These are phyloP conservation scores for Dianthus caryophyllus DNA, from an alignment of 148 eudicot genomes.

Conservation along the genomic window DNA sequence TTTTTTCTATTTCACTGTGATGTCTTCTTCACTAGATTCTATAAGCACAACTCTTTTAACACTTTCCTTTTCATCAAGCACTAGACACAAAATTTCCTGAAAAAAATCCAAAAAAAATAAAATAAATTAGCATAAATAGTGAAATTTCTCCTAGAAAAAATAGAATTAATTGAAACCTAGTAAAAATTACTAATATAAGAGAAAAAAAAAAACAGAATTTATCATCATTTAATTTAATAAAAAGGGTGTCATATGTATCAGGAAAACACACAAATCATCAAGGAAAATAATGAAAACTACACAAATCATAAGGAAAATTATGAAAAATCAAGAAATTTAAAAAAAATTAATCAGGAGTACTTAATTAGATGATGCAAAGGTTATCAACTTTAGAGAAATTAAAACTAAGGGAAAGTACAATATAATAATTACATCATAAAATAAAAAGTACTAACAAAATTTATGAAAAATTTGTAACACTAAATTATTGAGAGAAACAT, in stretches of 20 bases:
- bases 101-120: neutral
- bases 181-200: too few relatives aligned
- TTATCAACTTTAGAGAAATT: neutral
- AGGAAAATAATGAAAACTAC: neutral
- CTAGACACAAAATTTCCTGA: neutral
- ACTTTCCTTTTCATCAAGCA: slow-evolving; percentile 6
- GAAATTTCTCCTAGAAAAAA: too few relatives aligned
- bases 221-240: too few relatives aligned
- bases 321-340: too few relatives aligned
- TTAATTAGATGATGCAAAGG: neutral
- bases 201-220: too few relatives aligned
- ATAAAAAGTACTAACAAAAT: too few relatives aligned
- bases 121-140: neutral
- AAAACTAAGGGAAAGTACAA: neutral
- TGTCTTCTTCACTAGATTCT: neutral
- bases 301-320: too few relatives aligned
- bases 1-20: too few relatives aligned
- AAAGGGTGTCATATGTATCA: too few relatives aligned
- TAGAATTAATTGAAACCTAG: too few relatives aligned
- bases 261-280: neutral
- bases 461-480: too few relatives aligned
- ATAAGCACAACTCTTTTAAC: neutral
- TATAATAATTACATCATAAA: too few relatives aligned
- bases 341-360: neutral
- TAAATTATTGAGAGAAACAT: neutral